Base-by-base conservation (phyloP, 2,329 filamentous ascomycete species). In the Thielaviopsis euricoi region DNA sequence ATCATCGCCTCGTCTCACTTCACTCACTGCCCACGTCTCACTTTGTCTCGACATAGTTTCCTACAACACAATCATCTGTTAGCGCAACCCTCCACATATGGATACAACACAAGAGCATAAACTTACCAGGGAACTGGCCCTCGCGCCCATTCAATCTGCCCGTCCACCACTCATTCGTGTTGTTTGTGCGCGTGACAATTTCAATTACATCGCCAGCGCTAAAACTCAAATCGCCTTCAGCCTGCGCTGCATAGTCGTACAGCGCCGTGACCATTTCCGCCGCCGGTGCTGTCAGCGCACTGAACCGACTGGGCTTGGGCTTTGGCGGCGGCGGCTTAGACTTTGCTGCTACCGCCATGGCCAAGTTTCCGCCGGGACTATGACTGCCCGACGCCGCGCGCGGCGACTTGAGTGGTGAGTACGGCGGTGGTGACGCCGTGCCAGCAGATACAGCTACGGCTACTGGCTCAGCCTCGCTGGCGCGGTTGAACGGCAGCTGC, bases 101-200 rank as follows among this genome's bases (percentile, higher is more conserved):
- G n/a, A 23, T 23, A 46, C 33, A 26, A 15, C 17, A 52, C 10
- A 43, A 49, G 21, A 25, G 25, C 25, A 4, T 26, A 33, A 22
- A 69, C 81, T 68, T 76, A 95, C 93, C 93, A 72, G 93, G 93
- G 69, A 98, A 98, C 67, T 97, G 91, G 25, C 93, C 93, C 66
- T 87, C 76, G 71, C 85, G 85, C 53, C 86, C 89, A 60, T 85
- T 77, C 57, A 95, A 68, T 67, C 82, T 87, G 43, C 93, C 93
- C 9, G 78, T 84, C 93, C 93, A 98, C 93, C 93, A 98, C 71
- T 98, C 93, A 64, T 98, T 97, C 55, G 88, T 84, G 66, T 95
- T 96, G 62, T 80, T 77, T n/a, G 89, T 95, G 64, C 87, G 79
- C 61, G 77, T 78, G 2, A 93, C 69, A 64, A 98, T 90, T 69